Conservation (phyloP, 2,329 filamentous ascomycete genomes). For the Fusarium foetens region DNA sequence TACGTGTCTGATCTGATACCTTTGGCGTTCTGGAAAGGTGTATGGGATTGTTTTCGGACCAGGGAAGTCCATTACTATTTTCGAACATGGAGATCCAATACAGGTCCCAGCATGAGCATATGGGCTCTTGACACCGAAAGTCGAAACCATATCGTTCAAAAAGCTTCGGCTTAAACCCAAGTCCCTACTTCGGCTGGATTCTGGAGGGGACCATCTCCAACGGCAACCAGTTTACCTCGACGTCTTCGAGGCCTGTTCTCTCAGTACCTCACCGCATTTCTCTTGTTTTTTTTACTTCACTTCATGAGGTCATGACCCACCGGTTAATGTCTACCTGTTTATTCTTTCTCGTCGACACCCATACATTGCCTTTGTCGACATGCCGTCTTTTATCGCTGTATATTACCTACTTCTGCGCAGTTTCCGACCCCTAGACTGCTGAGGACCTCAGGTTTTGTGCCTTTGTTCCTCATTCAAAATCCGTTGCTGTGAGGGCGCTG, state of each 20-base stretch:
- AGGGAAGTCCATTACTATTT: conserved; percentile 33
- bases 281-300: conserved; percentile 34
- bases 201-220: conserved; percentile 26
- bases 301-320: conserved; percentile 50
- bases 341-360: conserved; percentile 30
- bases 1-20: conserved; percentile 44
- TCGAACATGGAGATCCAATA: conserved; percentile 25
- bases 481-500: not conserved
- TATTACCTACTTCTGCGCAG: conserved; percentile 43
- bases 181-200: conserved; percentile 39
- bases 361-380: conserved; percentile 31
- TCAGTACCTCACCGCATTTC: conserved; percentile 20
- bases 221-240: conserved; percentile 7
- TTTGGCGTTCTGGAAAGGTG: conserved; percentile 53
- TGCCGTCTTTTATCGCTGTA: conserved; percentile 45
- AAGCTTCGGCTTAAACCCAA: conserved; percentile 23
- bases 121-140: conserved; percentile 9
- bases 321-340: conserved; percentile 51
- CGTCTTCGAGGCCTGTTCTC: conserved; percentile 14
- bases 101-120: conserved; percentile 27
- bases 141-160: conserved; percentile 14
- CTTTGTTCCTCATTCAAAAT: conserved; percentile 19
- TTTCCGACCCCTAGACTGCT: conserved; percentile 45
- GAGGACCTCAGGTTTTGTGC: conserved; percentile 4
- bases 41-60: conserved; percentile 38